Conservation (phyloP, 768 basidiomycete genomes). For the Tulasnella sp. region DNA sequence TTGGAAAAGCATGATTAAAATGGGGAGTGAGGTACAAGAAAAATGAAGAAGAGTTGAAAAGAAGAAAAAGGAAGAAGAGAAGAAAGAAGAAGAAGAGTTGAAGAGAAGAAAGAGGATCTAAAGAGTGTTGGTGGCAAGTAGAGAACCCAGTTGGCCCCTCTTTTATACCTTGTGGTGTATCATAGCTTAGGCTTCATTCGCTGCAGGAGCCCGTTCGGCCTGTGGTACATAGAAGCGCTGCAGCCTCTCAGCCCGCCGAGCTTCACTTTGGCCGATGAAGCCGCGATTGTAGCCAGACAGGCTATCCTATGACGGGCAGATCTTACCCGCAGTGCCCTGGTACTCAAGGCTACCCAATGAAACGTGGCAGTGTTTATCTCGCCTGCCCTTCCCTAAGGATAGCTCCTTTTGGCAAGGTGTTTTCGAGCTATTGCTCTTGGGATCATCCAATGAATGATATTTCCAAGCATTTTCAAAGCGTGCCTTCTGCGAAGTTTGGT, state of each 20-base stretch:
- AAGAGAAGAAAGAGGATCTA: not conserved
- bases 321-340: too few species aligned
- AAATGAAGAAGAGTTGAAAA: not conserved
- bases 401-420: too few species aligned
- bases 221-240: not conserved
- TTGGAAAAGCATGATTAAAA: not conserved
- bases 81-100: not conserved
- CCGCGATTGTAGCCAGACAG: not conserved
- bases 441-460: too few species aligned
- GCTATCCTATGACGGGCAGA: too few species aligned
- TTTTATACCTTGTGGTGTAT: not conserved
- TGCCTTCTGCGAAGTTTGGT: too few species aligned
- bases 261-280: not conserved
- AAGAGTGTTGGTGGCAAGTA: not conserved
- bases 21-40: not conserved
- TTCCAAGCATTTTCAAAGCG: too few species aligned
- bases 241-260: not conserved
- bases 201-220: not conserved
- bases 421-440: too few species aligned
- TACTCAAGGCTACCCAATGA: too few species aligned
- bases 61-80: not conserved
- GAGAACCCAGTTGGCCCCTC: not conserved
- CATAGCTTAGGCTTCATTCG: not conserved
- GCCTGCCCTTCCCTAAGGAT: too few species aligned
- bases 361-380: too few species aligned